A percentile compares a stretch with the other conserved stretches of the same genome.
Evolutionary conservation across 305 asterid species (phyloP).

Genomic region (Nicotiana rustica): DNA sequence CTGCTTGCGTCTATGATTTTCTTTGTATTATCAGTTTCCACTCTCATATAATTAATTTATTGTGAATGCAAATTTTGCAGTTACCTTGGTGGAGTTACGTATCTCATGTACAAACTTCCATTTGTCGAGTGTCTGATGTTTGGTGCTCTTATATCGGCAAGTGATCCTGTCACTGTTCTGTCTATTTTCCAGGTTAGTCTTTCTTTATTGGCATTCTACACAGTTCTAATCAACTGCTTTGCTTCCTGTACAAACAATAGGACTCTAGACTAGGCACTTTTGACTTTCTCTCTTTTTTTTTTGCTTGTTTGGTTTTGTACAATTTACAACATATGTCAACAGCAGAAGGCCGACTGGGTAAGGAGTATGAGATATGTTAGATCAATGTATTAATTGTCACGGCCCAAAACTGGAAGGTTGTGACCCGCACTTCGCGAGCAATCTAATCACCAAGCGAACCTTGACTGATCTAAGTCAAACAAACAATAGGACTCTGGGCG

Average conservation of each 20-base stretch:
- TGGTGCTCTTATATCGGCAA: conserved; percentile 98
- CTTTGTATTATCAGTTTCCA: conserved; percentile 25
- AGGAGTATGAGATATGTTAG: conserved; percentile 27
- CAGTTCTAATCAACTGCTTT: background rate
- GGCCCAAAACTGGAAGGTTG: conserved; percentile 13
- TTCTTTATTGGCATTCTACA: background rate
- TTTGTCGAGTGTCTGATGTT: conserved; percentile 97
- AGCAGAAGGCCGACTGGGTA: conserved; percentile 11
- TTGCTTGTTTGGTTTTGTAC: conserved; percentile 15
- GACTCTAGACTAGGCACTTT: background rate
- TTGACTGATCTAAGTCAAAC: conserved; percentile 1
- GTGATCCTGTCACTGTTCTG: conserved; percentile 97
- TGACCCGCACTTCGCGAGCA: conserved; percentile 8
- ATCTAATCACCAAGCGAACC: background rate
- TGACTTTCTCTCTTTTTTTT: background rate
- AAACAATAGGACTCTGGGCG: conserved; percentile 11
- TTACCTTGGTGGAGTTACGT: conserved; percentile 82
- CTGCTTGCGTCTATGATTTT: conserved; percentile 34
- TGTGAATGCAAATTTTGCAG: conserved; percentile 55
- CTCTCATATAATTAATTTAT: conserved; percentile 34
- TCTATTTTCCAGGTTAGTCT: conserved; percentile 89
- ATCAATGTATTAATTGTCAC: background rate
- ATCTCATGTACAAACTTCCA: conserved; percentile 88
- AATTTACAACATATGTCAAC: conserved; percentile 21
- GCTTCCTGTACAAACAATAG: conserved; percentile 5